A percentile compares a stretch with the other conserved stretches of the same genome.
phyloP scores from a whole-genome alignment of 768 basidiomycete genomes.

The Leccinum subgranulosum region DNA sequence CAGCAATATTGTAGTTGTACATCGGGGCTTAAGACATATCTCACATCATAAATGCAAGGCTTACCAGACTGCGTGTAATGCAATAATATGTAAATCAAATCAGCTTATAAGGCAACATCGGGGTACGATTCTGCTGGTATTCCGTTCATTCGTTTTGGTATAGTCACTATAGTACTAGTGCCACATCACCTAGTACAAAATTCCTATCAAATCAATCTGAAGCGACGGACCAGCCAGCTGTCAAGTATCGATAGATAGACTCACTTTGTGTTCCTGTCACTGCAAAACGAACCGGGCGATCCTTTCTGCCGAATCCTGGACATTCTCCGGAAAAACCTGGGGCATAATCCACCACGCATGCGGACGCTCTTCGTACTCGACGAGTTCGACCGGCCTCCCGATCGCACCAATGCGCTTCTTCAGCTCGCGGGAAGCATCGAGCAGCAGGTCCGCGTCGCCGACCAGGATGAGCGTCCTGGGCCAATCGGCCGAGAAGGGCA shows the following conservation, averaged over 20 bases:
- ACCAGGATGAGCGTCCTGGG: slow-evolving; percentile 23
- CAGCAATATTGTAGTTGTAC: too few relatives aligned
- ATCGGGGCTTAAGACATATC: too few relatives aligned
- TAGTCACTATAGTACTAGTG: background rate
- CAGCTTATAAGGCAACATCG: too few relatives aligned
- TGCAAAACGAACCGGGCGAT: slow-evolving; percentile 4
- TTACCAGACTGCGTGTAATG: too few relatives aligned
- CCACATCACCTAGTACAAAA: too few relatives aligned
- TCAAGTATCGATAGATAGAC: background rate
- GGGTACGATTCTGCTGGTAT: background rate
- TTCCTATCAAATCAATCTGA: background rate
- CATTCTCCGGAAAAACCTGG: slow-evolving; percentile 12
- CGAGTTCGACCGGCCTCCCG: slow-evolving; percentile 12
- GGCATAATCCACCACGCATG: slow-evolving; percentile 24
- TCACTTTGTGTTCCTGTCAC: background rate
- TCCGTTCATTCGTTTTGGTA: background rate
- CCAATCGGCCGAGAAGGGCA: slow-evolving; percentile 18
- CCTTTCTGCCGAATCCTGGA: slow-evolving; percentile 12
- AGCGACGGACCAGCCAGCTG: background rate
- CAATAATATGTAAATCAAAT: too few relatives aligned
- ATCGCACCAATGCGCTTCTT: background rate
- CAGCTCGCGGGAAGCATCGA: slow-evolving; percentile 11
- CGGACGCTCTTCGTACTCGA: slow-evolving; percentile 24
- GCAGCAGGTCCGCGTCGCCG: slow-evolving; percentile 14
- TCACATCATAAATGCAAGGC: too few relatives aligned